These are phyloP conservation scores for Malus sylvestris DNA, from an alignment of 306 rosid species.

Conservation along the genomic window DNA sequence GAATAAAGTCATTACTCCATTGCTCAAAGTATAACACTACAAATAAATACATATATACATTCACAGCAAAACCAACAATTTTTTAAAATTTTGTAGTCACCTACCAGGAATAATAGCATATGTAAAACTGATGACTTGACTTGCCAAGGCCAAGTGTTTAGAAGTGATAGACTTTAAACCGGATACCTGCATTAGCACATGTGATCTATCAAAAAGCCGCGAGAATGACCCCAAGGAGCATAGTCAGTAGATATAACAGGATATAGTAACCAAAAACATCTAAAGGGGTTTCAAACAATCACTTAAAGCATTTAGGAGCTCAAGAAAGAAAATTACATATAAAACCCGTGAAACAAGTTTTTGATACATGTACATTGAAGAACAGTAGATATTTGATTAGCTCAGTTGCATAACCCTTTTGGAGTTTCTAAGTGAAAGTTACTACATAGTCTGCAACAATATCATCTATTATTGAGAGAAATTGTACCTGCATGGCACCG, in stretches of 20 bases:
- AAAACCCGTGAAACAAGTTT: not conserved
- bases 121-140: slow-evolving; percentile 90
- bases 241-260: not conserved
- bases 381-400: not conserved
- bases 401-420: not conserved
- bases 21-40: not conserved
- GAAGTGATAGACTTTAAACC: slow-evolving; percentile 99
- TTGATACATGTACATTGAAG: not conserved
- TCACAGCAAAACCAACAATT: not conserved
- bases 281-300: not conserved
- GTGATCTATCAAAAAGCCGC: slow-evolving; percentile 12
- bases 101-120: slow-evolving; percentile 87
- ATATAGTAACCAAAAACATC: not conserved
- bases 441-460: not conserved
- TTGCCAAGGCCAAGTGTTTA: slow-evolving; percentile 96
- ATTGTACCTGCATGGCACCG: slow-evolving; percentile 96
- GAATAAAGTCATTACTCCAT: slow-evolving; percentile 22
- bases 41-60: not conserved
- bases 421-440: not conserved
- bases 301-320: not conserved
- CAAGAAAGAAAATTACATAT: slow-evolving; percentile 8
- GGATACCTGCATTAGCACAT: slow-evolving; percentile 63
- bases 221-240: not conserved
- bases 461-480: slow-evolving; percentile 1
- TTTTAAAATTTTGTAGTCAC: slow-evolving; percentile 11